Evolutionary conservation across 805 yeast species (phyloP).

Genomic region (Candida sphagnicola): DNA sequence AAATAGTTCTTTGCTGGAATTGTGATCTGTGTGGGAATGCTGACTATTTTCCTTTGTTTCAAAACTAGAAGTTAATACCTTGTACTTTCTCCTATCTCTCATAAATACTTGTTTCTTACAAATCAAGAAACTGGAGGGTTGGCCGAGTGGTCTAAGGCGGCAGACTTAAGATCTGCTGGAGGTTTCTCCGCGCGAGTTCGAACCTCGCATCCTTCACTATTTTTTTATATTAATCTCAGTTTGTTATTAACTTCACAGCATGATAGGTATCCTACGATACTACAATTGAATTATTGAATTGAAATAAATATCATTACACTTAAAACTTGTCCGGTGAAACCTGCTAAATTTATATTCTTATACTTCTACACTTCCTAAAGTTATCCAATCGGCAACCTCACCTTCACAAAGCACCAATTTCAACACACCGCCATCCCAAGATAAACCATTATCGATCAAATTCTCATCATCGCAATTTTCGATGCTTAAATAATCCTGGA

Average conservation of each 20-base stretch:
- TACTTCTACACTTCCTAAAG: conserved; percentile 51
- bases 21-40: too few relatives aligned
- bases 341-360: conserved; percentile 24
- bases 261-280: too few relatives aligned
- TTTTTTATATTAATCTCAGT: conserved; percentile 10
- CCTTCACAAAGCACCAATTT: conserved; percentile 70
- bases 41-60: too few relatives aligned
- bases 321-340: too few relatives aligned
- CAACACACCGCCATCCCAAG: conserved; percentile 69
- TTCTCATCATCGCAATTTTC: conserved; percentile 37
- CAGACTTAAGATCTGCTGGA: conserved; percentile 49
- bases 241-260: neutral
- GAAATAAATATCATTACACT: too few relatives aligned
- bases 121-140: conserved; percentile 43
- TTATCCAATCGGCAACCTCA: conserved; percentile 65
- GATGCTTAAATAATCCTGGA: conserved; percentile 60
- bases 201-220: conserved; percentile 49
- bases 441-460: conserved; percentile 30
- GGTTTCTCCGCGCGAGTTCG: conserved; percentile 51
- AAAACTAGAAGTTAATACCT: too few relatives aligned
- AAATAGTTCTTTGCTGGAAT: too few relatives aligned
- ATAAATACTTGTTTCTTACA: too few relatives aligned
- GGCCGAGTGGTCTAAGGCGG: conserved; percentile 54
- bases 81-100: too few relatives aligned
- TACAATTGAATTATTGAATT: too few relatives aligned